phyloP scores from a whole-genome alignment of 805 yeast species.

The Clavispora vitiphila region DNA sequence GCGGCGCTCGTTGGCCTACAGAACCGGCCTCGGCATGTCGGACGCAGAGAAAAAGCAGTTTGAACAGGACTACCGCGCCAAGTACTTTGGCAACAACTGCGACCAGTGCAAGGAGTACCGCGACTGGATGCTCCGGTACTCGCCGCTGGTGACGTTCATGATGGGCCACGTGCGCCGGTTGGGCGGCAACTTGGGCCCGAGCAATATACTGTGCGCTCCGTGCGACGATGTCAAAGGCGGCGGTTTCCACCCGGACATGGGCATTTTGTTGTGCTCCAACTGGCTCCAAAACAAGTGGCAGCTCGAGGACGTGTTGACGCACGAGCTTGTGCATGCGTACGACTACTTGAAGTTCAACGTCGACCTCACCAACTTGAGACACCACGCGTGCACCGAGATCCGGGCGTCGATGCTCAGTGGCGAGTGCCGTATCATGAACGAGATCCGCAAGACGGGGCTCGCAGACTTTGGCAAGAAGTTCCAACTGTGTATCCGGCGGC shows the following conservation, averaged over 20 bases:
- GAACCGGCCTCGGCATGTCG: constrained; percentile 63
- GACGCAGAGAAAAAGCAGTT: constrained; percentile 49
- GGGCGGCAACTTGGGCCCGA: constrained; percentile 42
- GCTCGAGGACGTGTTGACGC: constrained; percentile 85
- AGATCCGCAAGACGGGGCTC: constrained; percentile 55
- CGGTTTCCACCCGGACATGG: constrained; percentile 88
- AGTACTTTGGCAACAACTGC: constrained; percentile 51
- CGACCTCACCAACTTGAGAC: constrained; percentile 78
- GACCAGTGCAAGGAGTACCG: constrained; percentile 64
- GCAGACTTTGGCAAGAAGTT: constrained; percentile 69
- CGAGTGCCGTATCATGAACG: constrained; percentile 88
- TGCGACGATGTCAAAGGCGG: constrained; percentile 84
- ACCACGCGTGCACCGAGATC: constrained; percentile 96
- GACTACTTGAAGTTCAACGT: constrained; percentile 86
- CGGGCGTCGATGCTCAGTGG: constrained; percentile 92
- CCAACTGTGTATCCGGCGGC: constrained; percentile 83
- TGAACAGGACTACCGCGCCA: constrained; percentile 50
- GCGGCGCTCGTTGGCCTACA: constrained; percentile 66
- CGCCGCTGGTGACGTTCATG: constrained; percentile 87
- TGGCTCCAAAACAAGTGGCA: constrained; percentile 70
- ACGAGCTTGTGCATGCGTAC: constrained; percentile 90
- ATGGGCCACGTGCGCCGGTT: constrained; percentile 71
- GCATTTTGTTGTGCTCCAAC: constrained; percentile 84
- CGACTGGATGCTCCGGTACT: constrained; percentile 73
- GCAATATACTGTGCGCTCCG: constrained; percentile 67